phyloP scores from a whole-genome alignment of 257 asterid genomes.

The Coffea canephora region DNA sequence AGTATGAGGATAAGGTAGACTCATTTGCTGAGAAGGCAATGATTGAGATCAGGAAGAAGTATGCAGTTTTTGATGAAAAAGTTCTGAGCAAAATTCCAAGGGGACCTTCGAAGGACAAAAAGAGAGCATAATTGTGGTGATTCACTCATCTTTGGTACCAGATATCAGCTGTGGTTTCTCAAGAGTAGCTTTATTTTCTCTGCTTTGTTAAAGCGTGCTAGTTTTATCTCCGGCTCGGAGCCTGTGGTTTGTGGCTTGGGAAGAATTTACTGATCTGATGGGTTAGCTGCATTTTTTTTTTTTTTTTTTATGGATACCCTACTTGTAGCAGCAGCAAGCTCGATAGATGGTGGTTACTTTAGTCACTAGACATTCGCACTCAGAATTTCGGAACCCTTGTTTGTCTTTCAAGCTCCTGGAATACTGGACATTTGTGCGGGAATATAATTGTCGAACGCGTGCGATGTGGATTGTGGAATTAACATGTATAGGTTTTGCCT shows the following conservation, averaged over 20 bases:
- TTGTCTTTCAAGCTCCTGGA: neutral
- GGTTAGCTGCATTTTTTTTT: neutral
- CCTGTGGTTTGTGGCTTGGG: neutral
- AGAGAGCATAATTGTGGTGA: constrained; percentile 32
- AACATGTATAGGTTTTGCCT: neutral
- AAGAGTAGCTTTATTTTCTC: constrained; percentile 1
- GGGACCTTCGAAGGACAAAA: constrained; percentile 63
- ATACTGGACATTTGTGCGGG: neutral
- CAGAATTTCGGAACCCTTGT: neutral
- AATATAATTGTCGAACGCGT: no score
- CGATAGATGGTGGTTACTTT: neutral
- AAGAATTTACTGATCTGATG: constrained; percentile 2
- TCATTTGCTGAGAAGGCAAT: constrained; percentile 67
- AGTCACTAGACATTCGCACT: neutral
- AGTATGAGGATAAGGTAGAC: constrained; percentile 77
- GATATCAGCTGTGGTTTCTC: neutral
- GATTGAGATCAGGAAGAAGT: constrained; percentile 64
- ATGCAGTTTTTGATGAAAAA: constrained; percentile 64
- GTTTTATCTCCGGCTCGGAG: neutral
- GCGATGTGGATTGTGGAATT: neutral
- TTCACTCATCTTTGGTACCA: neutral
- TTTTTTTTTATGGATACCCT: no score
- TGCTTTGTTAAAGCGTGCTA: neutral
- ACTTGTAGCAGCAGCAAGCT: neutral
- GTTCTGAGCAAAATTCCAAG: constrained; percentile 72